Evolutionary conservation across 2,329 filamentous ascomycete genomes (phyloP), one percentile per base, ranked within the genome.

Genomic region (Phyllosticta citriasiana): DNA sequence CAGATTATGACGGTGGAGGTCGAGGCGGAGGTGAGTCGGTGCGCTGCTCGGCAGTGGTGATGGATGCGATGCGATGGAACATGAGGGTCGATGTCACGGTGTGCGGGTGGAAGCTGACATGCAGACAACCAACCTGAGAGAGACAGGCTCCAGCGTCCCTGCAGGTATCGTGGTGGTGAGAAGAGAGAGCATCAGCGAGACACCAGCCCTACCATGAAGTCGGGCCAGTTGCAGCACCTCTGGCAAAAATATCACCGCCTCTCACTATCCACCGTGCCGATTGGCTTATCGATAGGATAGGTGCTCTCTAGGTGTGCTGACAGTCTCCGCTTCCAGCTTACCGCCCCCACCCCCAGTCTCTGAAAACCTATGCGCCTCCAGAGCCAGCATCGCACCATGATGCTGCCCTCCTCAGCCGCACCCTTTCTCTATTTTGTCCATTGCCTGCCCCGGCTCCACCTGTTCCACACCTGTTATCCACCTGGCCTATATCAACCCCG

Each of bases 341-440:
- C 59, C 59, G 59, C 59, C 59, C 59, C 59, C 59, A 61, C 59
- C 59, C 59, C n/a, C 27, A 25, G 53, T 33, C 22, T 57, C 59
- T 57, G 59, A 54, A 61, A 61, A 61, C 19, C 19, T 22, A 22
- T 61, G 57, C 59, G 54, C 54, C 53, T 61, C 59, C 53, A 57
- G 10, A 61, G 59, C 58, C 53, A 35, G 58, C 58, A 55, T 61
- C 59, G 59, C 59, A 61, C 59, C 59, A 61, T 61, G 59, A 50
- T 57, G 60, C 60, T 62, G 33, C 53, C 35, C 55, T 50, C 27
- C 51, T 62, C 60, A 62, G 60, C 60, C 60, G 60, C 60, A 62
- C 55, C 52, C 22, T 33, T 50, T 56, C 35, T 60, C 58, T 53
- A 55, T 51, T 40, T 56, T 27, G 53, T 56, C 58, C 14, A 51